Percentiles rank a stretch among this genome's conserved stretches.
Conservation (phyloP, 768 basidiomycete genomes). For the Pisolithus tinctorius region DNA sequence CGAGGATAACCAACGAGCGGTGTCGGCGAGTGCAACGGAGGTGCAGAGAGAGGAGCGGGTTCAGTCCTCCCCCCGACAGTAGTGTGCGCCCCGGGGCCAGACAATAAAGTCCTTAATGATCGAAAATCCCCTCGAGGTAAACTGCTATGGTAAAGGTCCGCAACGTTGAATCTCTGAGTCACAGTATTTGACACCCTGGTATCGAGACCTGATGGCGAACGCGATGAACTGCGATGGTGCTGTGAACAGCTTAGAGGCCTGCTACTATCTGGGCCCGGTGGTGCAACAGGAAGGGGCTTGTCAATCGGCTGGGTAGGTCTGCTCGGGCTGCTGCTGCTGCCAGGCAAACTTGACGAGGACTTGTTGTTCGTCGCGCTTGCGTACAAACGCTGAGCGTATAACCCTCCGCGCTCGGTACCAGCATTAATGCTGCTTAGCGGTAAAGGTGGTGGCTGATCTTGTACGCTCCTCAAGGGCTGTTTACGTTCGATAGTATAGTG, state of each 20-base stretch:
- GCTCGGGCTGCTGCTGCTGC: neutral
- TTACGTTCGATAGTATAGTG: constrained; percentile 14
- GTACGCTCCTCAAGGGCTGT: constrained; percentile 4
- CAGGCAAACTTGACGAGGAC: constrained; percentile 2
- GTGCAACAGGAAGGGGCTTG: neutral
- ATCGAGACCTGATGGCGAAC: constrained; percentile 2
- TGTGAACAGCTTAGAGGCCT: neutral
- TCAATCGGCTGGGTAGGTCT: constrained; percentile 4
- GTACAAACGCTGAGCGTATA: constrained; percentile 39
- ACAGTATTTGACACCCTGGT: neutral
- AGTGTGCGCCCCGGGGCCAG: neutral
- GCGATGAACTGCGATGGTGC: constrained; percentile 3
- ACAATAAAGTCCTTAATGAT: neutral
- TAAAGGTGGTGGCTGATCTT: constrained; percentile 1
- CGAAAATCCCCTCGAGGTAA: constrained; percentile 5
- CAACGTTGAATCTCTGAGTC: constrained; percentile 2
- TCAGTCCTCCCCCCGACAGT: neutral
- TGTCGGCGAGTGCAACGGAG: neutral
- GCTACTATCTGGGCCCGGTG: neutral
- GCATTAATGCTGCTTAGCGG: constrained; percentile 1
- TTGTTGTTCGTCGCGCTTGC: constrained; percentile 30
- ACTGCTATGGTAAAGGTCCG: constrained; percentile 15
- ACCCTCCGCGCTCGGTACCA: constrained; percentile 13
- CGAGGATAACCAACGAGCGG: neutral
- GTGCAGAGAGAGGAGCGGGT: neutral